A percentile compares a stretch with the other conserved stretches of the same genome.
Conservation (phyloP, 1,139 yeast species). For the Candida sp. region DNA sequence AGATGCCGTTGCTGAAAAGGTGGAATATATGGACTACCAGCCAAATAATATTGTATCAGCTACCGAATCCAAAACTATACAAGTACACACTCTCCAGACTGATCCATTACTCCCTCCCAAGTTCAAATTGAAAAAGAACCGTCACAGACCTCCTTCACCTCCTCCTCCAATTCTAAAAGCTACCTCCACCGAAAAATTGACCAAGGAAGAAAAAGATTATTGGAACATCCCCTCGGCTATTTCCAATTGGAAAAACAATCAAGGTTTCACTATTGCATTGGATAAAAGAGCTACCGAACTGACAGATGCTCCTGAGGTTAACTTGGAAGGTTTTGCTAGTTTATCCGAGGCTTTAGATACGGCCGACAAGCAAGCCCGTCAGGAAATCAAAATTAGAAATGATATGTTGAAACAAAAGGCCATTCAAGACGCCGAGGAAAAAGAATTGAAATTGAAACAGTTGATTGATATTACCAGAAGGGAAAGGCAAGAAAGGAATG, state of each 20-base stretch:
- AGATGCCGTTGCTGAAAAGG: slow-evolving; percentile 10
- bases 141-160: slow-evolving; percentile 61
- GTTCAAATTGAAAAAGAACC: slow-evolving; percentile 71
- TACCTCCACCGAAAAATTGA: slow-evolving; percentile 36
- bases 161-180: slow-evolving; percentile 52
- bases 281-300: slow-evolving; percentile 54
- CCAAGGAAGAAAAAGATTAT: slow-evolving; percentile 71
- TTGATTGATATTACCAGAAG: slow-evolving; percentile 59
- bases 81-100: slow-evolving; percentile 38
- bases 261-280: slow-evolving; percentile 81
- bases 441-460: slow-evolving; percentile 55
- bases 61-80: slow-evolving; percentile 18
- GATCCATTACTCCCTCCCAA: slow-evolving; percentile 91
- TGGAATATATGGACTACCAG: slow-evolving; percentile 18
- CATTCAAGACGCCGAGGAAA: slow-evolving; percentile 28
- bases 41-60: slow-evolving; percentile 11
- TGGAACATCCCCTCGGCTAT: slow-evolving; percentile 94
- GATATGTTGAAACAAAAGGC: slow-evolving; percentile 51
- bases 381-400: slow-evolving; percentile 61
- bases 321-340: slow-evolving; percentile 55
- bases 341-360: slow-evolving; percentile 69
- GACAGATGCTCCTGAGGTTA: slow-evolving; percentile 29
- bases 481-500: slow-evolving; percentile 10
- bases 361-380: slow-evolving; percentile 75
- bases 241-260: slow-evolving; percentile 95